Conservation (phyloP, 1,284 basidiomycete genomes). For the Veloporphyrellus conicus region DNA sequence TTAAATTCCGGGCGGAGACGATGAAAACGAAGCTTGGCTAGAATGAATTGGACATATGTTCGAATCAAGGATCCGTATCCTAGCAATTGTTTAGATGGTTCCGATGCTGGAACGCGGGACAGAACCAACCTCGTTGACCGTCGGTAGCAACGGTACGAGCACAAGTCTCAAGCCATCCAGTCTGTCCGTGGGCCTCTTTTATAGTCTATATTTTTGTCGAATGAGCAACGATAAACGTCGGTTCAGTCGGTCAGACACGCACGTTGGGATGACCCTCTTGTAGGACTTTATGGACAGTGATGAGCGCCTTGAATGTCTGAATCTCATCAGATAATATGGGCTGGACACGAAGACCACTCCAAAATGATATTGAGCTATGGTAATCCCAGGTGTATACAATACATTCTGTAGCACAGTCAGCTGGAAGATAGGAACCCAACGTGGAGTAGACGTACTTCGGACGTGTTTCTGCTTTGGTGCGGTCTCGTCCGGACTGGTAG, state of each 20-base stretch:
- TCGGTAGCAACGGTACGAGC: slow-evolving; percentile 82
- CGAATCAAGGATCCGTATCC: slow-evolving; percentile 89
- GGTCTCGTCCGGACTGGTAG: slow-evolving; percentile 86
- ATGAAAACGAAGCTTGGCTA: slow-evolving; percentile 94
- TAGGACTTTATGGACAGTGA: slow-evolving; percentile 91
- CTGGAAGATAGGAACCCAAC: slow-evolving; percentile 1
- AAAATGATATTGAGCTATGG: slow-evolving; percentile 93
- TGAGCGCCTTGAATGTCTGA: slow-evolving; percentile 94
- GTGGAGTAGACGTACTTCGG: slow-evolving; percentile 63
- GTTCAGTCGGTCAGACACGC: slow-evolving; percentile 33
- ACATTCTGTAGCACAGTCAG: slow-evolving; percentile 59
- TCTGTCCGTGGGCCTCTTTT: slow-evolving; percentile 94
- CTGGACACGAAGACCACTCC: slow-evolving; percentile 91
- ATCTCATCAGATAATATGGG: slow-evolving; percentile 93
- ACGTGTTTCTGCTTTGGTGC: slow-evolving; percentile 98
- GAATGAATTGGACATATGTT: slow-evolving; percentile 90
- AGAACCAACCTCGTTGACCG: slow-evolving; percentile 62
- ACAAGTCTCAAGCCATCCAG: slow-evolving; percentile 94
- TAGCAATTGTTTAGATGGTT: slow-evolving; percentile 31
- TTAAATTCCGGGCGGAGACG: slow-evolving; percentile 92
- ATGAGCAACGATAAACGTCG: slow-evolving; percentile 11
- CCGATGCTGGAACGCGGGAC: background rate
- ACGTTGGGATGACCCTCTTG: slow-evolving; percentile 94
- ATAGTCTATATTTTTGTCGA: slow-evolving; percentile 59
- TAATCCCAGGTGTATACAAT: slow-evolving; percentile 99